Evolutionary conservation across 139 green algal genomes (phyloP).

Genomic region (Coccomyxa sp.): DNA sequence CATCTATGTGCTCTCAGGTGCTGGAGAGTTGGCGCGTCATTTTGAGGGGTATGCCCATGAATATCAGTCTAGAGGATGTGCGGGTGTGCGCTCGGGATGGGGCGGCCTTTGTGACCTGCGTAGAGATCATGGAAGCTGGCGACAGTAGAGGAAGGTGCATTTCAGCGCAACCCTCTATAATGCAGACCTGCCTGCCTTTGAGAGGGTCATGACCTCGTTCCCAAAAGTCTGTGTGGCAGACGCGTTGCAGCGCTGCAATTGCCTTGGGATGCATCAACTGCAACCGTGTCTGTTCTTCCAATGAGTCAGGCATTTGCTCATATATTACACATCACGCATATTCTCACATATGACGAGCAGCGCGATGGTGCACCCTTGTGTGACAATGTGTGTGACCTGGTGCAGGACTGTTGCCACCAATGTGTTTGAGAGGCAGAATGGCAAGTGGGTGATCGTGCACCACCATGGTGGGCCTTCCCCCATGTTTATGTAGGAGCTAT

Average conservation of each 20-base stretch:
- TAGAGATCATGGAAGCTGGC: constrained; percentile 69
- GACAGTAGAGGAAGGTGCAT: constrained; percentile 51
- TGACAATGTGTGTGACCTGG: neutral
- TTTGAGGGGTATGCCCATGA: constrained; percentile 44
- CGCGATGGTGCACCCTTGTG: neutral
- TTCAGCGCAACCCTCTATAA: no score
- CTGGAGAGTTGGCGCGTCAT: constrained; percentile 78
- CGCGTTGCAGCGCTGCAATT: no score
- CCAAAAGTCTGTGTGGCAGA: no score
- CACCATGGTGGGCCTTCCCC: constrained; percentile 64
- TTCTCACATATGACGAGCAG: no score
- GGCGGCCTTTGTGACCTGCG: constrained; percentile 67
- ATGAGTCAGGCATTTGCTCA: no score
- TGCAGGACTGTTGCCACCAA: constrained; percentile 77
- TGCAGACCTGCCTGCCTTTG: no score
- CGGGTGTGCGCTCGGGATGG: constrained; percentile 46
- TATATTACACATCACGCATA: no score
- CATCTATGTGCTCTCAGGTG: no score
- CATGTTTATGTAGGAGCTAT: neutral
- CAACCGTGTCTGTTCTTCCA: no score
- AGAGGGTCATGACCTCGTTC: no score
- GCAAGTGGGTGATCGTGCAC: constrained; percentile 66
- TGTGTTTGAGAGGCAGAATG: constrained; percentile 79
- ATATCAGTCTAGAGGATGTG: constrained; percentile 71
- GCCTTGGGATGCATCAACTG: no score